Base-by-base conservation (phyloP, 2,329 filamentous ascomycete species). In the Colletotrichum sp. region DNA sequence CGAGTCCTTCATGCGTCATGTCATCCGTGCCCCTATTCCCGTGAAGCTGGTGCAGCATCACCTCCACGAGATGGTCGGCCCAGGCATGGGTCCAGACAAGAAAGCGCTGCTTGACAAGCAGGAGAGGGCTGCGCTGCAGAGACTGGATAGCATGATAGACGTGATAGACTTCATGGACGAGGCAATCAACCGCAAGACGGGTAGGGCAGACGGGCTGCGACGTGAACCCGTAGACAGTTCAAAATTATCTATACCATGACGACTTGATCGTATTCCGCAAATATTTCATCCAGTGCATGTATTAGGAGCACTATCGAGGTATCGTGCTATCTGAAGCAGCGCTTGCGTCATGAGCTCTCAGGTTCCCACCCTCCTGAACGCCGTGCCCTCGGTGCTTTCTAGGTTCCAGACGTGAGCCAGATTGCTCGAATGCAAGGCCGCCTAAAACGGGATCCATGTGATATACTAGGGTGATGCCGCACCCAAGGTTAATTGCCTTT, bases 21-120 rank as follows among this genome's bases (percentile, higher is more conserved):
- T 89, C 12, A 88, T 91, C 12, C 86, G 87, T 52, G 87, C 87
- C 2, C 92, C 93, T 8, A 85, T 94, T 32, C 92, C 92, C 3
- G 89, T 91, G 78, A 92, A 93, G 82, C 84, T 95, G 59, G 89
- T 90, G 7, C 86, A 92, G 72, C 93, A 95, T 81, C 93, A 95
- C 81, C 81, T 95, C 32, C 88, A 87, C 72, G 92, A 95, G 85
- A 95, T 95, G 93, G 90, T 88, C 78, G 88, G 86, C 2, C 89
- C 90, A 6, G 91, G 90, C 18, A 88, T 91, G 83, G 88, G 89
- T 0, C 81, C 87, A 15, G 86, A 90, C 80, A 91, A 91, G 83
- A 82, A 81, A 3, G 82, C 88, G 7, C 85, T 93, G 80, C 82
- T 93, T 76, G 87, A 80, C n/a, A 92, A 89, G 81, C 88, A 87